Evolutionary conservation across 768 basidiomycete genomes (phyloP), one percentile per base, ranked within the genome.

Genomic region (Tephrocybe sp.): DNA sequence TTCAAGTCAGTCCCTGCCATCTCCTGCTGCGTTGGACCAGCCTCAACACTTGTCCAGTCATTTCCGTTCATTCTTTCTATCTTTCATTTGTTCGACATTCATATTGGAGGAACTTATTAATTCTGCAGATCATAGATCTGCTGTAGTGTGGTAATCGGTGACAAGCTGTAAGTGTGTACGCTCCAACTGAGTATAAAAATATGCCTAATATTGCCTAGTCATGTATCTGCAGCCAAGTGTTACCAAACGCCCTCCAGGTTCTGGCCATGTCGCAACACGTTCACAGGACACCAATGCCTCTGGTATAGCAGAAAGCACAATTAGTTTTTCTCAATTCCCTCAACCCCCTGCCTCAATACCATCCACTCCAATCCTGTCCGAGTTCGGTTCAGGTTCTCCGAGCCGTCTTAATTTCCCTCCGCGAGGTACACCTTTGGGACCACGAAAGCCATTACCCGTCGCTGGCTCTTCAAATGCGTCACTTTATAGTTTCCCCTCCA

Each of bases 291-390:
- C 82, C 34, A 77, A 72, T 52, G 78, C 74, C 5, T 83, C 83
- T n/a, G 78, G 72, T 22, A 63, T 82, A 35, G 79, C 82, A 31
- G 77, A 77, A 44, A 82, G 79, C 46, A 78, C 79, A 23, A 76
- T 83, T 39, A 79, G 76, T 62, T 72, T 80, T 48, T 76, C 76
- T 31, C 71, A 76, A 46, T 85, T 84, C 52, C 82, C 81, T 17
- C 67, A 69, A 42, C 79, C 80, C 1, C 82, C 83, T 20, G 59
- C 68, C 39, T 75, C 73, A 35, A 70, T 77, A 19, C 77, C 79
- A 17, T 56, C 65, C 17, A 73, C 74, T 19, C 76, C 76, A 20
- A 64, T 69, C 19, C 53, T 66, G 9, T 65, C 71, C 20, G 58
- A 65, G 45, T 70, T 68, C 45, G 55, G 59, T 49, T 49, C 61